Conservation (phyloP, 1,139 yeast genomes). For the Diutina ranongensis region DNA sequence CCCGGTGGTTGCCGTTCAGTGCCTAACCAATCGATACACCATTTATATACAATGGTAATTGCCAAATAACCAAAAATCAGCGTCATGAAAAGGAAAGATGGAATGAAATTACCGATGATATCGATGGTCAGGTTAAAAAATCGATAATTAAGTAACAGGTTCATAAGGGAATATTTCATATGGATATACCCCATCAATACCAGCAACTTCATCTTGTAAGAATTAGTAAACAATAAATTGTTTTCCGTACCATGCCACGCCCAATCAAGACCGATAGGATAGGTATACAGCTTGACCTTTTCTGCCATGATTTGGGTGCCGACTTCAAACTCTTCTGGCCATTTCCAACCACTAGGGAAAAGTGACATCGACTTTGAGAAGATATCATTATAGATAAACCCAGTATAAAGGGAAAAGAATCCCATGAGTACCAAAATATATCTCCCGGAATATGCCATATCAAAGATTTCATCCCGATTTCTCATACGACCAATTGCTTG, state of each 20-base stretch:
- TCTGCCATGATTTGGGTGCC: not conserved
- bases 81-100: constrained; percentile 5
- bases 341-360: not conserved
- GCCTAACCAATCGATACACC: constrained; percentile 6
- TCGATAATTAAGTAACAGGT: not conserved
- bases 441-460: constrained; percentile 5
- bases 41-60: constrained; percentile 4
- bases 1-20: constrained; percentile 5
- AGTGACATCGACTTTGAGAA: constrained; percentile 2
- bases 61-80: constrained; percentile 5
- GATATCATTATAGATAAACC: constrained; percentile 5
- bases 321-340: not conserved
- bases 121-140: not conserved
- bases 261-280: constrained; percentile 5
- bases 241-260: constrained; percentile 6
- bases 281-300: not conserved
- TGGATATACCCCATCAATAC: constrained; percentile 5
- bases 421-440: constrained; percentile 5
- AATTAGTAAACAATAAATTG: constrained; percentile 3
- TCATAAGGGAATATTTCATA: constrained; percentile 2
- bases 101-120: constrained; percentile 6
- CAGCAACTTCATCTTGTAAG: constrained; percentile 6
- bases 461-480: constrained; percentile 5
- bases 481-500: not conserved
- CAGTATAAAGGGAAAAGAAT: constrained; percentile 2